Evolutionary conservation across 2,329 filamentous ascomycete species (phyloP).

Genomic region (Chaetomiaceae sp.): DNA sequence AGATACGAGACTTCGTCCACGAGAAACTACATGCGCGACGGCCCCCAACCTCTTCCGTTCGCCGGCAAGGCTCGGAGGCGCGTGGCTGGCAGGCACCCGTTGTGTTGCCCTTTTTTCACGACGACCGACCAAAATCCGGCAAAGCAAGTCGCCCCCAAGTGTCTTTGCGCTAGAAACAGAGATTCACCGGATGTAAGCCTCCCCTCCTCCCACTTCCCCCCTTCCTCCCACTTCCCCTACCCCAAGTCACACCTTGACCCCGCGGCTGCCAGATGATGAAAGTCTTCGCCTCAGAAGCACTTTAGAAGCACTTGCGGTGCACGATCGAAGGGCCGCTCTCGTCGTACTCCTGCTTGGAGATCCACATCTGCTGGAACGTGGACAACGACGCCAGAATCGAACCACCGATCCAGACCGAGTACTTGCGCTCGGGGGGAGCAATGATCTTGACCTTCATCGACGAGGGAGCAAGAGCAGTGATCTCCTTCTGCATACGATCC

Average conservation of each 20-base stretch:
- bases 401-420: constrained; percentile 99
- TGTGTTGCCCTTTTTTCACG: too few species aligned
- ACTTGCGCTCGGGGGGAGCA: constrained; percentile 99
- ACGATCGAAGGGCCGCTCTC: constrained; percentile 99
- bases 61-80: too few species aligned
- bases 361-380: constrained; percentile 99
- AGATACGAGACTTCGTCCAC: constrained; percentile 49
- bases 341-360: constrained; percentile 99
- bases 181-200: too few species aligned
- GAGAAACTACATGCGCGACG: constrained; percentile 42
- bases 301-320: constrained; percentile 99
- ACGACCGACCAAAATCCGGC: too few species aligned
- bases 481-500: constrained; percentile 99
- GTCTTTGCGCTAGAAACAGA: constrained; percentile 13
- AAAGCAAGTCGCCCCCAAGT: constrained; percentile 22
- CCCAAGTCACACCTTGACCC: neutral
- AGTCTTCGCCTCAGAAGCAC: constrained; percentile 98
- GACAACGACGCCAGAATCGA: constrained; percentile 99
- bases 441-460: constrained; percentile 99
- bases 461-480: constrained; percentile 96
- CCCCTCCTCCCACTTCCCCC: too few species aligned
- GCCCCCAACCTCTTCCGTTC: constrained; percentile 36
- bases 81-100: too few species aligned
- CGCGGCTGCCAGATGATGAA: neutral
- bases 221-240: too few species aligned